Conservation (phyloP, 1,139 yeast species). For the Citeromyces hawaiiensis region DNA sequence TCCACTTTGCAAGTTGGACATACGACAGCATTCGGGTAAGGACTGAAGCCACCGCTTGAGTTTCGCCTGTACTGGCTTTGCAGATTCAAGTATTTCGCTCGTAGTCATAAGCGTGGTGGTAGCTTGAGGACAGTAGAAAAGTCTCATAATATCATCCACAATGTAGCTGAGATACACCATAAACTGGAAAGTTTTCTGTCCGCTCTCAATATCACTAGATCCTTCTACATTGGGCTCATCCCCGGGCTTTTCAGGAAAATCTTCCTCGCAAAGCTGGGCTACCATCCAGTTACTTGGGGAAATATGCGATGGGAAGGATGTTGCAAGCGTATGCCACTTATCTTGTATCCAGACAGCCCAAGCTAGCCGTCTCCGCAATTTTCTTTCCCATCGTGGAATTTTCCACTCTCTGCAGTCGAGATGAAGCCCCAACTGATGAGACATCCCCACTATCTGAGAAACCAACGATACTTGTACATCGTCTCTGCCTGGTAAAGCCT, state of each 20-base stretch:
- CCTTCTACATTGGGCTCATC: conserved; percentile 1
- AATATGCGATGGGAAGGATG: neutral
- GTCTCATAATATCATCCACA: conserved; percentile 5
- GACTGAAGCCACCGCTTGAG: conserved; percentile 7
- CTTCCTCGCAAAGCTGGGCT: neutral
- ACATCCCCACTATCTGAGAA: conserved; percentile 6
- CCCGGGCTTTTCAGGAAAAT: neutral
- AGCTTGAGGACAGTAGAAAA: conserved; percentile 5
- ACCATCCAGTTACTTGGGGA: neutral
- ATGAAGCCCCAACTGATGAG: conserved; percentile 9
- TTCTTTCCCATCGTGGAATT: conserved; percentile 6
- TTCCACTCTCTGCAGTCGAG: conserved; percentile 7
- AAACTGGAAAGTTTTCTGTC: conserved; percentile 7
- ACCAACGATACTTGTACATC: conserved; percentile 7
- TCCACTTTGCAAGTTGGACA: conserved; percentile 7
- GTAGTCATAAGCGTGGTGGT: conserved; percentile 4
- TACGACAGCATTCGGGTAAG: conserved; percentile 5
- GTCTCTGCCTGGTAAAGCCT: conserved; percentile 7
- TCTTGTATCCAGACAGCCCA: conserved; percentile 1
- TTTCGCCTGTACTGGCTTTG: conserved; percentile 6
- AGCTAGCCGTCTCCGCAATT: conserved; percentile 6
- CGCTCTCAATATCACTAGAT: conserved; percentile 2
- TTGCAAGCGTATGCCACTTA: conserved; percentile 1
- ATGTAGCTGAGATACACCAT: conserved; percentile 6
- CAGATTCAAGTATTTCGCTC: conserved; percentile 4